These are phyloP conservation scores for Ganoderma boninense DNA, from an alignment of 1,284 basidiomycete species.

Conservation along the genomic window DNA sequence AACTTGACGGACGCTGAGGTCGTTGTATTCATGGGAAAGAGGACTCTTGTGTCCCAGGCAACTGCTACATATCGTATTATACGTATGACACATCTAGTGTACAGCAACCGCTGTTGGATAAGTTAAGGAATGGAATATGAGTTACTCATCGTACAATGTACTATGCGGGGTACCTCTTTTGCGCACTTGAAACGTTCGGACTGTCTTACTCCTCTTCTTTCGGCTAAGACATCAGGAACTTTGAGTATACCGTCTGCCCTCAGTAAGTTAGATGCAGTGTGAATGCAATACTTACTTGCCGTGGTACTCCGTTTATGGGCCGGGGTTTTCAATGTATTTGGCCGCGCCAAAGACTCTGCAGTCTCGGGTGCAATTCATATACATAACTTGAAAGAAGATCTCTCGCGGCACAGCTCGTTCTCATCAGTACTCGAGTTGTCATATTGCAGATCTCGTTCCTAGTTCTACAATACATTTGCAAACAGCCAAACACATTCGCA, in stretches of 20 bases:
- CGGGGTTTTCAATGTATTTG: neutral
- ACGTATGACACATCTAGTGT: conserved; percentile 10
- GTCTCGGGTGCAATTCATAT: neutral
- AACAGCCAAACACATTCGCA: conserved; percentile 1
- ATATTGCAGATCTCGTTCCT: conserved; percentile 8
- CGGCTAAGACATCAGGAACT: no score
- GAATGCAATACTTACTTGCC: neutral
- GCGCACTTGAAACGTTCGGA: no score
- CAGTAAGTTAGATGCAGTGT: no score
- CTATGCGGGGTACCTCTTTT: neutral
- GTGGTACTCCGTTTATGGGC: no score
- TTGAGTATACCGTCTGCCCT: no score
- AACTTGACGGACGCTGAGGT: neutral
- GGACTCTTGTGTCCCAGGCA: neutral
- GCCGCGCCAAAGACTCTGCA: neutral
- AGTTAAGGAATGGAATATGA: conserved; percentile 8
- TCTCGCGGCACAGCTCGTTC: neutral
- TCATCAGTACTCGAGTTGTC: no score
- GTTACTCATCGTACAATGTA: neutral
- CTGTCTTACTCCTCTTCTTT: no score
- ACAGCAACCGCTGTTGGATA: conserved; percentile 10
- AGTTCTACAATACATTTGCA: conserved; percentile 7
- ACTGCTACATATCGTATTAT: neutral
- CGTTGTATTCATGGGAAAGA: conserved; percentile 4
- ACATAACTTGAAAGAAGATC: neutral